Conservation (phyloP, 345 rosid genomes). For the Ceriops decandra region DNA sequence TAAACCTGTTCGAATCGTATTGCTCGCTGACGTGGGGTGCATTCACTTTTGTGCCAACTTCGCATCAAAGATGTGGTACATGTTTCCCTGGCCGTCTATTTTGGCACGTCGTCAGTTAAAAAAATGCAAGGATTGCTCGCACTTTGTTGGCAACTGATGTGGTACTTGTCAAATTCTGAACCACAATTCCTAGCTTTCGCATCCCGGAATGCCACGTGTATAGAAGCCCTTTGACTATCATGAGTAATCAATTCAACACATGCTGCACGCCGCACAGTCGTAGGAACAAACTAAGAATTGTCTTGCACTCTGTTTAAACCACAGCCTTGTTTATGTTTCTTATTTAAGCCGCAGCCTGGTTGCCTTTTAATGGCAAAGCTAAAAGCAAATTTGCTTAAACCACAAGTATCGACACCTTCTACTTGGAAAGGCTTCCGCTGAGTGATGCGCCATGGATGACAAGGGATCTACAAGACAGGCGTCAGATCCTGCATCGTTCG, state of each 20-base stretch:
- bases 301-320: too few relatives aligned
- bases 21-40: too few relatives aligned
- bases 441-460: constrained; percentile 21
- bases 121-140: too few relatives aligned
- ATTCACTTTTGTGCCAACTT: too few relatives aligned
- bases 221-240: not conserved
- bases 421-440: not conserved
- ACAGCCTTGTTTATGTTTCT: too few relatives aligned
- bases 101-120: too few relatives aligned
- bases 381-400: not conserved
- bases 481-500: constrained; percentile 12
- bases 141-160: not conserved
- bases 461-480: constrained; percentile 8
- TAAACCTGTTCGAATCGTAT: too few relatives aligned
- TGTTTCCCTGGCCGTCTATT: too few relatives aligned
- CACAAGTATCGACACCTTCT: not conserved
- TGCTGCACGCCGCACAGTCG: not conserved
- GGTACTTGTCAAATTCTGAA: constrained; percentile 14
- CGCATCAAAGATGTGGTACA: too few relatives aligned
- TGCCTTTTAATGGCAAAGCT: not conserved
- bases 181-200: constrained; percentile 19
- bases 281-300: constrained; percentile 5
- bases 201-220: constrained; percentile 10
- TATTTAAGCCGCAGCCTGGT: too few relatives aligned
- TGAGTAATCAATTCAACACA: not conserved